Percentiles rank a stretch among this genome's conserved stretches.
phyloP scores from a whole-genome alignment of 257 asterid species.

The Gentiana dahurica region DNA sequence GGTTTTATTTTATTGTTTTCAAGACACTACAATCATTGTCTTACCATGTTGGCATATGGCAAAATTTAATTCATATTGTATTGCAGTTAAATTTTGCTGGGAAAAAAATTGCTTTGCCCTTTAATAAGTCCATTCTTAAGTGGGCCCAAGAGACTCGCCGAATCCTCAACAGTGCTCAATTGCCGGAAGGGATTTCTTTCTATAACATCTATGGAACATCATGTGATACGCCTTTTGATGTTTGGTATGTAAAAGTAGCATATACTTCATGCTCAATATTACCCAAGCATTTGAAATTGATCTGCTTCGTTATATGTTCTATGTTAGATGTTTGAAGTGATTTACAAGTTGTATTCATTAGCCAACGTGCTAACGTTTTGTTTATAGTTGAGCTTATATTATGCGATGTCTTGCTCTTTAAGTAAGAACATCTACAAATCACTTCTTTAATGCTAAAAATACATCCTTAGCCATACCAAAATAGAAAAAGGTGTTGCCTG shows the following conservation, averaged over 20 bases:
- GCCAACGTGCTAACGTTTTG: background rate
- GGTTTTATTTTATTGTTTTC: too few species aligned
- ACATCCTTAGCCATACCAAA: background rate
- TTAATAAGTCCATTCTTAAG: constrained; percentile 50
- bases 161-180: constrained; percentile 39
- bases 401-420: too few species aligned
- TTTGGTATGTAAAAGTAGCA: constrained; percentile 37
- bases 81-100: constrained; percentile 61
- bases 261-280: background rate
- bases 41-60: too few species aligned
- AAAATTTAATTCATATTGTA: background rate
- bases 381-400: too few species aligned
- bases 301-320: too few species aligned
- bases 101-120: constrained; percentile 55
- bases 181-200: constrained; percentile 62
- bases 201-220: constrained; percentile 85
- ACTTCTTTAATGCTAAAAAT: background rate
- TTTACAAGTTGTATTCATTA: too few species aligned
- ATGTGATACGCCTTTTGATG: constrained; percentile 75
- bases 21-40: too few species aligned
- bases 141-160: constrained; percentile 74
- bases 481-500: too few species aligned
- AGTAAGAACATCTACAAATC: too few species aligned
- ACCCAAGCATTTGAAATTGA: background rate
- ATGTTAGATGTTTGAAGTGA: too few species aligned